Evolutionary conservation across 257 asterid species (phyloP).

Genomic region (Solanum okadae): DNA sequence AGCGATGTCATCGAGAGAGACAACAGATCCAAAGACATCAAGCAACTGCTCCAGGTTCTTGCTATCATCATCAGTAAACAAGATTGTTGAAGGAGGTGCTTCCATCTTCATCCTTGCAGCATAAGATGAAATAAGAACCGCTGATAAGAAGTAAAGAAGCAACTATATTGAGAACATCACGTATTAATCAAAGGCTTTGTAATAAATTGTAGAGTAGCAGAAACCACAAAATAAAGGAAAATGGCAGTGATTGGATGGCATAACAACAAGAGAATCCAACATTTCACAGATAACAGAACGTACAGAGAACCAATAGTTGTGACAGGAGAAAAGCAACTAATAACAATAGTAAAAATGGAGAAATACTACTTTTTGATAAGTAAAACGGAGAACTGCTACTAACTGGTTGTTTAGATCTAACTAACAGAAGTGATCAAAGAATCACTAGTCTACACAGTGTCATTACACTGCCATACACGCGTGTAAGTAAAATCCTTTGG

Average conservation of each 20-base stretch:
- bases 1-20: constrained; percentile 67
- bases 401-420: background rate
- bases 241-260: background rate
- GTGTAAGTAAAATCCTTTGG: background rate
- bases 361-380: background rate
- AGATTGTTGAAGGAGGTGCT: constrained; percentile 24
- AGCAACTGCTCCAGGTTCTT: constrained; percentile 49
- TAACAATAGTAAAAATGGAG: background rate
- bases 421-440: background rate
- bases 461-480: background rate
- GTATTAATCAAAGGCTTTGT: background rate
- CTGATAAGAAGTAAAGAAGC: background rate
- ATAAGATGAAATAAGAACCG: background rate
- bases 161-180: background rate
- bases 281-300: background rate
- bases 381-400: background rate
- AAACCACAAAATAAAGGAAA: background rate
- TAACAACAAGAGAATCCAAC: background rate
- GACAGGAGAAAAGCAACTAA: background rate
- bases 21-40: constrained; percentile 53
- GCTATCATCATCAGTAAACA: constrained; percentile 33
- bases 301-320: background rate
- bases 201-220: background rate
- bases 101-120: constrained; percentile 45
- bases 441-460: background rate